These are phyloP conservation scores for Plenodomus biglobosus DNA, from an alignment of 2,329 filamentous ascomycete genomes.

Conservation along the genomic window DNA sequence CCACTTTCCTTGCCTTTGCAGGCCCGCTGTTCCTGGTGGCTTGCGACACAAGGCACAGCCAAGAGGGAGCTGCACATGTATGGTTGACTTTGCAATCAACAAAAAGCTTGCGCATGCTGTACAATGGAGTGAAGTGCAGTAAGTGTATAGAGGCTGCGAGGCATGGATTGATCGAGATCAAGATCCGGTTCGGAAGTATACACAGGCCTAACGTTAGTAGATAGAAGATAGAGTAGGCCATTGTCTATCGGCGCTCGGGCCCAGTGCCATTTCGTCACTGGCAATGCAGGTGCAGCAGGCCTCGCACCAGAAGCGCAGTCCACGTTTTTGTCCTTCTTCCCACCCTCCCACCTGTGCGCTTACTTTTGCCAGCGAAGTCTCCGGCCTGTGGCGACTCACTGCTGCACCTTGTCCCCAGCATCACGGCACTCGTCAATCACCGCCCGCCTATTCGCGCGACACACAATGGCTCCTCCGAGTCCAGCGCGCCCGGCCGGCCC, in stretches of 20 bases:
- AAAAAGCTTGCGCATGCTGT: too few species aligned
- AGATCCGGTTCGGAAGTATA: too few species aligned
- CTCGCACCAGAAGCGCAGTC: background rate
- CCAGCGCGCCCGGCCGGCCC: conserved; percentile 10
- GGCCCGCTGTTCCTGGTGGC: background rate
- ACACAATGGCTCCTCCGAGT: conserved; percentile 21
- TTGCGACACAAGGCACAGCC: background rate
- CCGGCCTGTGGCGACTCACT: conserved; percentile 5
- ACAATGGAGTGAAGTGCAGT: too few species aligned
- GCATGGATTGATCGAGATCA: too few species aligned
- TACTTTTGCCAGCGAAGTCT: background rate
- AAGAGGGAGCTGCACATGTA: background rate
- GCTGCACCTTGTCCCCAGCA: background rate
- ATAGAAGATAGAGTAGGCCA: too few species aligned
- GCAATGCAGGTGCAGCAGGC: background rate
- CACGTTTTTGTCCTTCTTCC: too few species aligned
- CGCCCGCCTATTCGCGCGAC: conserved; percentile 1
- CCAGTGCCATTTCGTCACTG: background rate
- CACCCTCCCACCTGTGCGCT: too few species aligned
- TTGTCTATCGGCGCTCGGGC: background rate
- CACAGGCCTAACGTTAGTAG: too few species aligned
- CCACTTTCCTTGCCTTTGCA: background rate
- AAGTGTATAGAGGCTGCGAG: too few species aligned
- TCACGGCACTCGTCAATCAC: background rate
- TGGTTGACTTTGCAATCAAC: too few species aligned